Base-by-base conservation (phyloP, 2,329 filamentous ascomycete genomes). In the Aspergillus awamori region DNA sequence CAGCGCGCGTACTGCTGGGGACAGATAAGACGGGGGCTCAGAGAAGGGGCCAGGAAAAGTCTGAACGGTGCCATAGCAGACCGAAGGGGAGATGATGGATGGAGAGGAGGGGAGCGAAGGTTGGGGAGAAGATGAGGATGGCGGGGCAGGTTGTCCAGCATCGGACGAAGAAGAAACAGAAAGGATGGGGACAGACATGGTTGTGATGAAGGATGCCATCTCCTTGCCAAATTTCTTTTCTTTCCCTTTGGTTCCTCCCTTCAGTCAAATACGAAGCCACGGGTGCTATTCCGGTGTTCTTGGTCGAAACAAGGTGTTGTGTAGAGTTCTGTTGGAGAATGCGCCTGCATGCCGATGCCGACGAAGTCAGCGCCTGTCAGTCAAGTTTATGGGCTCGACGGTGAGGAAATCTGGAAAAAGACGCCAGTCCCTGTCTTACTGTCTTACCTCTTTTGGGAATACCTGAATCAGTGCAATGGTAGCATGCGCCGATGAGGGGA, bases 171-270 rank as follows among this genome's bases (percentile, higher is more conserved):
- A 68, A 51, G 73, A 68, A 64, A 68, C 69, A 74, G 76, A 74
- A 62, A 64, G 65, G 70, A 69, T 71, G 74, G 77, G 76, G 66
- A 90, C 88, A 80, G 83, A 92, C 89, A 92, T 90, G 76, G 90
- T 93, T 69, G 89, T 91, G 74, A 93, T 89, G 80, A 93, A 91
- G 68, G 89, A 90, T 74, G 89, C 86, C 90, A 92, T 92, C 58
- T 66, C 45, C 28, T 33, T 60, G 55, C 56, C 33, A 24, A 28
- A 26, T 39, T 54, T 59, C 20, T 36, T 30, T 49, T 41, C 20
- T 30, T 52, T 41, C 24, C 26, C 8, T 49, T 30, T 24, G 13
- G 45, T 28, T 36, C 33, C 22, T 28, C 22, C 22, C 49, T 52
- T 30, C 30, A n/a, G 45, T 53, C 26, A 28, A 53, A 39, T 54